phyloP scores from a whole-genome alignment of 495 filamentous ascomycete species.

The Clohesyomyces aquaticus region DNA sequence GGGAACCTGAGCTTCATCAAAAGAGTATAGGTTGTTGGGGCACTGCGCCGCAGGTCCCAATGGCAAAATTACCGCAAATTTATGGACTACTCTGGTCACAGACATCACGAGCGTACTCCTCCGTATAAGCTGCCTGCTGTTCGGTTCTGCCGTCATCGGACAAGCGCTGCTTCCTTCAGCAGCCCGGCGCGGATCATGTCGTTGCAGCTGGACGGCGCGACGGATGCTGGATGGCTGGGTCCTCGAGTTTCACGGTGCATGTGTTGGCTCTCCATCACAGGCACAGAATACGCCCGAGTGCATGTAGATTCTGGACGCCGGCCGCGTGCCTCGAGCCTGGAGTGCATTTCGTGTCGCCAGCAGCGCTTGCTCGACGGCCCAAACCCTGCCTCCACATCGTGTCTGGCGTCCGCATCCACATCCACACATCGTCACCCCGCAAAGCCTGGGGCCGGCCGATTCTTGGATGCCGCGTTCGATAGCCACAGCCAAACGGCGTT shows the following conservation, averaged over 20 bases:
- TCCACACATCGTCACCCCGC: background rate
- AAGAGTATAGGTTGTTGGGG: background rate
- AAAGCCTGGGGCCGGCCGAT: too few relatives aligned
- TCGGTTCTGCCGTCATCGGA: background rate
- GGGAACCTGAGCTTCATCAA: conserved; percentile 13
- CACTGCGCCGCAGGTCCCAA: background rate
- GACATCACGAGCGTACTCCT: background rate
- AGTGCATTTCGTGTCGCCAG: background rate
- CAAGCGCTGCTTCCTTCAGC: background rate
- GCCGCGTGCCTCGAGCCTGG: background rate
- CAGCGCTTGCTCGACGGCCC: background rate
- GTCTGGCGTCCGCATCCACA: background rate
- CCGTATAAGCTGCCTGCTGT: background rate
- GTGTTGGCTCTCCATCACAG: background rate
- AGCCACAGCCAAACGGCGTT: background rate
- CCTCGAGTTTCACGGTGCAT: background rate
- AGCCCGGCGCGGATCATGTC: background rate
- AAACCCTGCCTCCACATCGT: background rate
- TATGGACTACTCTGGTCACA: background rate
- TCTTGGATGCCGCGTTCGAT: background rate
- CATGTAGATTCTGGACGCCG: background rate
- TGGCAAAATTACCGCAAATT: background rate
- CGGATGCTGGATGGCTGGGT: background rate
- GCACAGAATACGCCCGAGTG: background rate
- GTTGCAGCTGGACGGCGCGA: background rate